phyloP scores from a whole-genome alignment of 2,329 filamentous ascomycete genomes.

The Trichophyton equinum region DNA sequence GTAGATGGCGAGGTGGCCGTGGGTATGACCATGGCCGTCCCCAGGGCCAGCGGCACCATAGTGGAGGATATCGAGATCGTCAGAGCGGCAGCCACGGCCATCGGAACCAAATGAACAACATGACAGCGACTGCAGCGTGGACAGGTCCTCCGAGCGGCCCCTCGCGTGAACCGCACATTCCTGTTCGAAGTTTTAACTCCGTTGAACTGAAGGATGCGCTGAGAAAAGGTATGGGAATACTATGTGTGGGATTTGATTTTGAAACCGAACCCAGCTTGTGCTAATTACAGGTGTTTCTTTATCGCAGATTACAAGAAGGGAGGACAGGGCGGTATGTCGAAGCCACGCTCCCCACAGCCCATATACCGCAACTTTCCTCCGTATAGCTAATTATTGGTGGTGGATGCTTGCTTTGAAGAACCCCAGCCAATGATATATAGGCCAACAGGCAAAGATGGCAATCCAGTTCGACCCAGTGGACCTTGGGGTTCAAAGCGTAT shows the following conservation, averaged over 20 bases:
- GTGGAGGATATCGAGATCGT: conserved; percentile 17
- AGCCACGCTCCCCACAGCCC: not conserved
- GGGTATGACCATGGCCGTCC: conserved; percentile 26
- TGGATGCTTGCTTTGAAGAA: not conserved
- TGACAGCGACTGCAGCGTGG: conserved; percentile 20
- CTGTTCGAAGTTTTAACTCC: conserved; percentile 35
- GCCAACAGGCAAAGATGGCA: conserved; percentile 21
- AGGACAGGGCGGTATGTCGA: conserved; percentile 18
- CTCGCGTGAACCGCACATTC: conserved; percentile 29
- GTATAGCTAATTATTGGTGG: conserved; percentile 1
- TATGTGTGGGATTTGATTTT: not conserved
- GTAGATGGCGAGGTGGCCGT: conserved; percentile 31
- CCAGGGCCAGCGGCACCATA: conserved; percentile 26
- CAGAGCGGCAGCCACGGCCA: conserved; percentile 23
- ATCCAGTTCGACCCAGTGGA: conserved; percentile 25
- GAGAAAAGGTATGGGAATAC: conserved; percentile 24
- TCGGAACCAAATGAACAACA: conserved; percentile 16
- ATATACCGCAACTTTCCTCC: not conserved
- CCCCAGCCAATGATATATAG: conserved; percentile 25
- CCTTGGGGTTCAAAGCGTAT: conserved; percentile 36
- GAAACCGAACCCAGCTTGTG: not conserved
- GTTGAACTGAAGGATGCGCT: conserved; percentile 31
- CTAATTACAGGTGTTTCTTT: not conserved
- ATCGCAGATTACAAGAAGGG: not conserved
- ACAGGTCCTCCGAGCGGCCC: conserved; percentile 11